These are phyloP conservation scores for Rhynchosporium secalis DNA, from an alignment of 2,329 filamentous ascomycete species.

Conservation along the genomic window DNA sequence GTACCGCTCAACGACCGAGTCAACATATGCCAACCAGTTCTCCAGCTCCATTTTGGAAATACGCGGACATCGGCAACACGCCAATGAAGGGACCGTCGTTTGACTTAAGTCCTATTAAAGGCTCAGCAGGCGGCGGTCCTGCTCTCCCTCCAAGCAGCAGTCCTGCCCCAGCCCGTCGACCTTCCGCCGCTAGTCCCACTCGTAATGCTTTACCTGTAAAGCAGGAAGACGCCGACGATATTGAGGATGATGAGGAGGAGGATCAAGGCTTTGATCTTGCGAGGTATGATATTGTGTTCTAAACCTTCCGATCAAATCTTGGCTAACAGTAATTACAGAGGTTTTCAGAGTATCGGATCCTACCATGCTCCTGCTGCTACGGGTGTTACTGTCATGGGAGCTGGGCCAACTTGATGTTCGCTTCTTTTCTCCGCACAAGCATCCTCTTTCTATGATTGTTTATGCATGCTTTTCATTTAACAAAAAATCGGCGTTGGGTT, in stretches of 20 bases:
- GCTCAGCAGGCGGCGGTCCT: conserved; percentile 38
- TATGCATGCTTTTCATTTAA: conserved; percentile 1
- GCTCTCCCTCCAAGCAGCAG: conserved; percentile 55
- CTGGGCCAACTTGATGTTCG: conserved; percentile 12
- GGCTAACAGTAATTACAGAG: conserved; percentile 43
- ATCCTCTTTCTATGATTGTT: background rate
- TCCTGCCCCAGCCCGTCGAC: conserved; percentile 45
- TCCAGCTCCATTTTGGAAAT: conserved; percentile 87
- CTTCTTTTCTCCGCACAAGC: background rate
- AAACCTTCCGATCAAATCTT: conserved; percentile 1
- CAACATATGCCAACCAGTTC: conserved; percentile 85
- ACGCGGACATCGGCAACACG: conserved; percentile 73
- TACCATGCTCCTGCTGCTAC: conserved; percentile 49
- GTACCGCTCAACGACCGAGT: conserved; percentile 77
- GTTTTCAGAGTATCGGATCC: conserved; percentile 64
- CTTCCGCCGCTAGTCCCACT: conserved; percentile 35
- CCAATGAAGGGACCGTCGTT: conserved; percentile 57
- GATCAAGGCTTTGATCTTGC: conserved; percentile 38
- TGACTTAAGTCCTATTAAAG: conserved; percentile 61
- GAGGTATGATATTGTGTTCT: conserved; percentile 27
- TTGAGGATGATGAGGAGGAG: conserved; percentile 31
- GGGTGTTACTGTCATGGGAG: conserved; percentile 23
- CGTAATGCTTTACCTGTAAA: conserved; percentile 28
- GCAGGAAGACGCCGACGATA: conserved; percentile 33
- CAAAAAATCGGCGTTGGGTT: conserved; percentile 2